These are phyloP conservation scores for Ophiostoma fasciatum DNA, from an alignment of 2,329 filamentous ascomycete species.

Conservation along the genomic window DNA sequence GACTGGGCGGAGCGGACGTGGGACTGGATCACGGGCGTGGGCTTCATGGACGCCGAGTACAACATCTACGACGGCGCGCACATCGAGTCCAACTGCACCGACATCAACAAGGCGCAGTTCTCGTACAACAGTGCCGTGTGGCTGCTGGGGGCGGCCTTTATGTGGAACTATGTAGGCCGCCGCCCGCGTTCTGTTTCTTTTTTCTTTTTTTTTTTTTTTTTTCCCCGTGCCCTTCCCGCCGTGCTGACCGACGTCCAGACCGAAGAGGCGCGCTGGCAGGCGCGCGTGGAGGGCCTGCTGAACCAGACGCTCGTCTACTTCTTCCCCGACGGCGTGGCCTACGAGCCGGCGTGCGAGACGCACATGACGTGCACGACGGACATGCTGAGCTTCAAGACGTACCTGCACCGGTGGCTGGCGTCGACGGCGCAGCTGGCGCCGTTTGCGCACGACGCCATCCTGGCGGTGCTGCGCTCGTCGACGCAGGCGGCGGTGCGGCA, in stretches of 20 bases:
- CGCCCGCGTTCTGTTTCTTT: not conserved
- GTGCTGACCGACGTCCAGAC: constrained; percentile 5
- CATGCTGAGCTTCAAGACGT: constrained; percentile 43
- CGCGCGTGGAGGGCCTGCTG: constrained; percentile 31
- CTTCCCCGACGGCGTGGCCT: constrained; percentile 30
- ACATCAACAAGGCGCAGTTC: constrained; percentile 37
- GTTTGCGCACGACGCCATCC: constrained; percentile 27
- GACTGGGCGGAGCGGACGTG: constrained; percentile 40
- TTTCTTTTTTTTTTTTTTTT: not conserved
- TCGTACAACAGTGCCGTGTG: constrained; percentile 40
- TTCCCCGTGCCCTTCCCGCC: no score
- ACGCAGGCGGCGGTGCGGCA: constrained; percentile 32
- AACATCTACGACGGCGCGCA: constrained; percentile 45
- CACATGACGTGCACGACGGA: constrained; percentile 38
- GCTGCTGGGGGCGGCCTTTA: constrained; percentile 38
- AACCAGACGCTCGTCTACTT: constrained; percentile 29
- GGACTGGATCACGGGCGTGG: constrained; percentile 37
- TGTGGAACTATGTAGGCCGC: constrained; percentile 36
- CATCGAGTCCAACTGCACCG: constrained; percentile 33
- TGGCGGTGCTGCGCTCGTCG: constrained; percentile 29
- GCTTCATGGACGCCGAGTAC: constrained; percentile 38
- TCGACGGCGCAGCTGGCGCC: constrained; percentile 34
- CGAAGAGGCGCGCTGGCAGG: constrained; percentile 24
- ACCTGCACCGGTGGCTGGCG: constrained; percentile 37
- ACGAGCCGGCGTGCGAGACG: constrained; percentile 40